Evolutionary conservation across 176 grass and related monocot species (phyloP), one percentile per base, ranked within the genome.

Genomic region (Typha latifolia): DNA sequence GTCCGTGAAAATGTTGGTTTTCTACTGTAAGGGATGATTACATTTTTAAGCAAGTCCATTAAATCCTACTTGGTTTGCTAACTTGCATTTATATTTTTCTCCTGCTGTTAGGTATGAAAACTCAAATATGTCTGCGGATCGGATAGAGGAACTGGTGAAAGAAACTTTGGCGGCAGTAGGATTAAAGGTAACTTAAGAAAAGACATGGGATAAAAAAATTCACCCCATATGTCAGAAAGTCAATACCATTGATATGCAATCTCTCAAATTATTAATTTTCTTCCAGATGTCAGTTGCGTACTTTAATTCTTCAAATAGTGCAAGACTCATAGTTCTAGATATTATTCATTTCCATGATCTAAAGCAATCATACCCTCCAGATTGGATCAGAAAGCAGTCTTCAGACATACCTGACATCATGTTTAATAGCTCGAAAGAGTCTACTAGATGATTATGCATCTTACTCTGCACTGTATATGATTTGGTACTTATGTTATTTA

Each of bases 1-100:
- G 94, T 97, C 62, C 83, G 85, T 32, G 89, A 93, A 82, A 97
- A 97, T 84, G 89, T 97, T 82, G 94, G 94, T 73, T 97, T 97
- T 66, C 81, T 87, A 75, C 71, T 97, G 94, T 93, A 93, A 97
- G 88, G 57, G 73, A 57, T 67, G 32, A 56, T 55, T 73, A 12
- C 49, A 70, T 77, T 84, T 51, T 75, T 11, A 64, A 65, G 2
- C 52, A 77, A 69, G 47, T 80, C 47, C 12, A 76, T 64, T 5
- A 68, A 12, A 24, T 56, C 14, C 47, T 69, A 68, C 29, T 53
- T 62, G n/a, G 64, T 79, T 43, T 73, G 34, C 64, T 13, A 13
- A 68, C 34, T 79, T 31, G 74, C 50, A 47, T 52, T 12, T 84
- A 66, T 77, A 73, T 59, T n/a, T 83, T 64, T 19, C 31, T 61